These are phyloP conservation scores for Ciborinia camelliae DNA, from an alignment of 2,329 filamentous ascomycete genomes.

Conservation along the genomic window DNA sequence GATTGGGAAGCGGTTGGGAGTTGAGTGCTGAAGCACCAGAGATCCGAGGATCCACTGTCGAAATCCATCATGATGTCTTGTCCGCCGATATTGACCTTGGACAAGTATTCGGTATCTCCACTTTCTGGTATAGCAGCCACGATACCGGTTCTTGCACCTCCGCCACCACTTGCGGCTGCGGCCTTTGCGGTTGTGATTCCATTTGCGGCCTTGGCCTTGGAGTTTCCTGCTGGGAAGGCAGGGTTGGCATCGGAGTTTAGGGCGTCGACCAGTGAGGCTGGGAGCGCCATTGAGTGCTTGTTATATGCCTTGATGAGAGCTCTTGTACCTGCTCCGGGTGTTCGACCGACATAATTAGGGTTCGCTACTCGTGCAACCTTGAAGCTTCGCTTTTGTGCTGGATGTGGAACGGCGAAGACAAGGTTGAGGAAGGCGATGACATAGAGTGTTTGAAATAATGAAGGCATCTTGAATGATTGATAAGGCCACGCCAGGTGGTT, in stretches of 20 bases:
- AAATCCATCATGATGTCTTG: conserved; percentile 38
- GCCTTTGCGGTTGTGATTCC: conserved; percentile 18
- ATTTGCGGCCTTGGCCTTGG: conserved; percentile 20
- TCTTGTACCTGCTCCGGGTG: conserved; percentile 35
- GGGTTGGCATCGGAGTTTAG: conserved; percentile 25
- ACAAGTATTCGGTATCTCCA: conserved; percentile 34
- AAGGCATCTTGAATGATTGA: conserved; percentile 33
- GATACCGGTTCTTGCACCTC: conserved; percentile 46
- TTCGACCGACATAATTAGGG: conserved; percentile 44
- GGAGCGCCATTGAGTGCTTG: conserved; percentile 61
- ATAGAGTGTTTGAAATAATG: conserved; percentile 38
- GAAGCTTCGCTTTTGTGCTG: conserved; percentile 42
- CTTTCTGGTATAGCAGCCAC: conserved; percentile 63
- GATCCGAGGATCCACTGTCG: conserved; percentile 38
- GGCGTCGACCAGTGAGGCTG: conserved; percentile 43
- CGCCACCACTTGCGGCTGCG: conserved; percentile 33
- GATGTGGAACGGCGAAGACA: conserved; percentile 45
- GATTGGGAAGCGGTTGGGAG: conserved; percentile 32
- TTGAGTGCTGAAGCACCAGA: conserved; percentile 40
- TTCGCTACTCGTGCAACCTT: conserved; percentile 36
- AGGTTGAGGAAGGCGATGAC: conserved; percentile 47
- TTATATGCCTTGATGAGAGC: conserved; percentile 64
- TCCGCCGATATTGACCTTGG: conserved; percentile 34
- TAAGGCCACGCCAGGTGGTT: conserved; percentile 21
- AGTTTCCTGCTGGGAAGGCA: conserved; percentile 18